Base-by-base conservation (phyloP, 768 basidiomycete genomes). In the Saitozyma sp. region DNA sequence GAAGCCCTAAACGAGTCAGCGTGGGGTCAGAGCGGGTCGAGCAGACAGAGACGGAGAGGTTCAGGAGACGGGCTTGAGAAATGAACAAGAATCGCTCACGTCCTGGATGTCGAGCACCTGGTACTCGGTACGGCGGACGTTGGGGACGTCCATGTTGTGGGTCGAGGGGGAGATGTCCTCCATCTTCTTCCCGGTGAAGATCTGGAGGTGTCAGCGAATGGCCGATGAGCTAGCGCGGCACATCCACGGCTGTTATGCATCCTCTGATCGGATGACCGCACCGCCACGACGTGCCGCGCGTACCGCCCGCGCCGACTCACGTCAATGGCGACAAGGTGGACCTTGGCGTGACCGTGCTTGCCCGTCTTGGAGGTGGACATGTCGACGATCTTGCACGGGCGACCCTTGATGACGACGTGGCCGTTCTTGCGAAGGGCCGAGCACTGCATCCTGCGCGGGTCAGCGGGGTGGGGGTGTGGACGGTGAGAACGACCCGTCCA, bases 271-370 rank as follows among this genome's bases (percentile, higher is more conserved):
- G 29, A 29, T 29, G 29, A 29, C 29, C 29, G 3, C 54, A 29
- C 29, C 29, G 29, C 29, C 29, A 29, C 29, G 29, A 29, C 29
- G 29, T 29, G 29, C 29, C 29, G 29, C 29, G 2, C 29, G 2
- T 5, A 5, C 29, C 29, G 29, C 29, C 29, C 29, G 29, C 29
- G 29, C 2, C 62, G 48, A 86, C 92, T 66, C 79, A 96, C 94
- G 83, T 99, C 96, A 80, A 91, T 90, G 80, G 88, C 96, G 73
- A 97, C 86, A 67, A 99, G 86, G 83, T 98, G 93, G 78, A 98
- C 96, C 83, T 98, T 99, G 82, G 96, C 95, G 84, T 99, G 95
- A 75, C 95, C 95, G 84, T 98, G 95, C 87, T 98, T 98, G 75
- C 95, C 94, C 54, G 74, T 77, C 69, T 98, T 98, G 80, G 94